Percentiles rank a stretch among this genome's conserved stretches.
These are phyloP conservation scores for Cyanodermella asteris DNA, from an alignment of 2,329 filamentous ascomycete species.

Conservation along the genomic window DNA sequence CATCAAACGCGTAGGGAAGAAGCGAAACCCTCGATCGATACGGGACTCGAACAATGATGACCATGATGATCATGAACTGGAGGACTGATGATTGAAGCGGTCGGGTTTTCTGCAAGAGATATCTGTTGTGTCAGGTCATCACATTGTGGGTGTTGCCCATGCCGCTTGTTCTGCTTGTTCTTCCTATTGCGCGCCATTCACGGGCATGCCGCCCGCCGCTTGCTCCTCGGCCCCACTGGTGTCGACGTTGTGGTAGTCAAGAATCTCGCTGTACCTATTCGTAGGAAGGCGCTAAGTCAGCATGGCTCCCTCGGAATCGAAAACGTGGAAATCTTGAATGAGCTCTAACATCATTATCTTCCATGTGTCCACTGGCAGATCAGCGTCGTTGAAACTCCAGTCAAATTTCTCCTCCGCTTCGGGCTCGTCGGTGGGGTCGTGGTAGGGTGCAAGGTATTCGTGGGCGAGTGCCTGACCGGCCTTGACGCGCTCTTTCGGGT, in stretches of 20 bases:
- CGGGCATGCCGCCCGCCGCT: no score
- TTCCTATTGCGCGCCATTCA: no score
- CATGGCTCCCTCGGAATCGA: conserved; percentile 5
- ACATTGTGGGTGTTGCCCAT: no score
- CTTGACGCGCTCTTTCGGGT: conserved; percentile 86
- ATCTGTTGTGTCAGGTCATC: no score
- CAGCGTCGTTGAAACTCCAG: conserved; percentile 98
- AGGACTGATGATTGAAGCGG: no score
- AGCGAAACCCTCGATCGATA: no score
- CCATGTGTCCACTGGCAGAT: conserved; percentile 96
- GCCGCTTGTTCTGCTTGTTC: no score
- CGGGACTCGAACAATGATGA: no score
- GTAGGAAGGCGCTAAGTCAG: conserved; percentile 7
- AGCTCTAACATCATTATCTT: conserved; percentile 95
- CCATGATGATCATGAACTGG: no score
- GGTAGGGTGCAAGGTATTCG: conserved; percentile 87
- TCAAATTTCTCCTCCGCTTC: conserved; percentile 94
- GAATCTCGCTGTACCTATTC: conserved; percentile 85
- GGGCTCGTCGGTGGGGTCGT: conserved; percentile 92
- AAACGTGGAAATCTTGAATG: conserved; percentile 8
- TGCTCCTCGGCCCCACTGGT: no score
- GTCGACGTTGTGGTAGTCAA: conserved; percentile 88
- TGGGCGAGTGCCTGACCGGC: conserved; percentile 71
- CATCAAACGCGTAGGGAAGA: no score
- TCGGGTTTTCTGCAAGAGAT: no score